phyloP scores from a whole-genome alignment of 2,329 filamentous ascomycete species.

The Epichloe hybrida region DNA sequence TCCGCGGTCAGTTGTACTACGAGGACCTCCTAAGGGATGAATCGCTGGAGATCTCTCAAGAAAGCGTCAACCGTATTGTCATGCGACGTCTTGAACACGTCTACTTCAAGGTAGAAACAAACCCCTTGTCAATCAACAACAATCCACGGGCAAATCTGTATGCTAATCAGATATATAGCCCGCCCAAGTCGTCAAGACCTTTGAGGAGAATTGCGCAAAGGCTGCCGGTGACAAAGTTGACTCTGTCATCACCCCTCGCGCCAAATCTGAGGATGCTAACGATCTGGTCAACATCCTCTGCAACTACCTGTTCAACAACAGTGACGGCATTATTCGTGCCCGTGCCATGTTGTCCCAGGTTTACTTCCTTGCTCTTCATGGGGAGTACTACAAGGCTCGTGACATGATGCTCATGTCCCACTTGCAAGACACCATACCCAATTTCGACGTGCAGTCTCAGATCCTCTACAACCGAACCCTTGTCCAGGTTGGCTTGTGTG shows the following conservation, averaged over 20 bases:
- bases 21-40: slow-evolving; percentile 63
- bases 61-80: slow-evolving; percentile 80
- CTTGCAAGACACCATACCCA: slow-evolving; percentile 90
- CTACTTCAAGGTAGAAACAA: slow-evolving; percentile 76
- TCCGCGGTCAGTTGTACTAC: slow-evolving; percentile 78
- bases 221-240: slow-evolving; percentile 54
- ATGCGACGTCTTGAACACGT: slow-evolving; percentile 93
- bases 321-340: slow-evolving; percentile 89
- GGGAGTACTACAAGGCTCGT: slow-evolving; percentile 93
- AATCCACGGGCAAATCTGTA: not conserved
- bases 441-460: slow-evolving; percentile 93
- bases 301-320: slow-evolving; percentile 88
- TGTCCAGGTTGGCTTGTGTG: slow-evolving; percentile 94
- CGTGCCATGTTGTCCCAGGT: slow-evolving; percentile 97
- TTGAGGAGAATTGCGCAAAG: slow-evolving; percentile 93
- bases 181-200: slow-evolving; percentile 77
- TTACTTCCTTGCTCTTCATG: slow-evolving; percentile 94
- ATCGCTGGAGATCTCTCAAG: slow-evolving; percentile 63
- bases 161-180: slow-evolving; percentile 37
- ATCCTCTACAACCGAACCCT: slow-evolving; percentile 98
- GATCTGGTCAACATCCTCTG: slow-evolving; percentile 75
- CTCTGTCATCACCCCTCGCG: slow-evolving; percentile 68
- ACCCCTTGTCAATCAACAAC: not conserved
- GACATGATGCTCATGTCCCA: slow-evolving; percentile 99
- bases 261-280: slow-evolving; percentile 52